Percentiles rank a stretch among this genome's conserved stretches.
phyloP scores from a whole-genome alignment of 495 filamentous ascomycete species.

The Aspergillus ostianus region DNA sequence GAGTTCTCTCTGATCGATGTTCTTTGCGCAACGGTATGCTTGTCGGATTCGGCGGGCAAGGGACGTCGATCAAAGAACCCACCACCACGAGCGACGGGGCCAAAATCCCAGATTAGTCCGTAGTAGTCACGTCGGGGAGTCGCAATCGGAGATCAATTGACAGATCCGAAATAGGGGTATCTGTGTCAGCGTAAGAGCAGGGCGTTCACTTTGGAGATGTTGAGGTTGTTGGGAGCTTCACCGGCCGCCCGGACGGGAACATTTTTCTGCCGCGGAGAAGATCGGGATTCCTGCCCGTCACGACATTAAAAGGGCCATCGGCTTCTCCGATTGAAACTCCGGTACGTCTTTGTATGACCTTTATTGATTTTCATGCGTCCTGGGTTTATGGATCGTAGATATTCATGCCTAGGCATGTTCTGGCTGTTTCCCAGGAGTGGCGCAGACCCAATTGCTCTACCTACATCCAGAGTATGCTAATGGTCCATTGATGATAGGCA shows the following conservation, averaged over 20 bases:
- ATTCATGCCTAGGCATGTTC: background rate
- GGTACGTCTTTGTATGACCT: background rate
- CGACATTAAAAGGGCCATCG: background rate
- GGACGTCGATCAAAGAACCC: constrained; percentile 29
- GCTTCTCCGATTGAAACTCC: background rate
- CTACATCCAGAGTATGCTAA: background rate
- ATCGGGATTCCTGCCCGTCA: constrained; percentile 13
- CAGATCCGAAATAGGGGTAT: constrained; percentile 3
- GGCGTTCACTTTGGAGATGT: constrained; percentile 26
- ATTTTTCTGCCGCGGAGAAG: constrained; percentile 45
- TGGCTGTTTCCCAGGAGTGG: background rate
- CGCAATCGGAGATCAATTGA: constrained; percentile 10
- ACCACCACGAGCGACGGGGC: constrained; percentile 26
- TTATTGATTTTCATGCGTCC: background rate
- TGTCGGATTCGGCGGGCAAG: constrained; percentile 23
- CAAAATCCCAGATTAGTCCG: constrained; percentile 10
- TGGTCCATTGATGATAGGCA: background rate
- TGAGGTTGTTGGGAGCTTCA: constrained; percentile 47
- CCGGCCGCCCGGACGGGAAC: constrained; percentile 47
- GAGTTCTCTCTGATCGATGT: constrained; percentile 6
- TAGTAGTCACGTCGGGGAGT: background rate
- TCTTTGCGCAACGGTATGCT: constrained; percentile 16
- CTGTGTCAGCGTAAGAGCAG: constrained; percentile 16
- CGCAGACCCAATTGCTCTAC: background rate
- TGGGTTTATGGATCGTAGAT: background rate